Conservation (phyloP, 176 grass and related monocot species). For the Saccharum officinarum region DNA sequence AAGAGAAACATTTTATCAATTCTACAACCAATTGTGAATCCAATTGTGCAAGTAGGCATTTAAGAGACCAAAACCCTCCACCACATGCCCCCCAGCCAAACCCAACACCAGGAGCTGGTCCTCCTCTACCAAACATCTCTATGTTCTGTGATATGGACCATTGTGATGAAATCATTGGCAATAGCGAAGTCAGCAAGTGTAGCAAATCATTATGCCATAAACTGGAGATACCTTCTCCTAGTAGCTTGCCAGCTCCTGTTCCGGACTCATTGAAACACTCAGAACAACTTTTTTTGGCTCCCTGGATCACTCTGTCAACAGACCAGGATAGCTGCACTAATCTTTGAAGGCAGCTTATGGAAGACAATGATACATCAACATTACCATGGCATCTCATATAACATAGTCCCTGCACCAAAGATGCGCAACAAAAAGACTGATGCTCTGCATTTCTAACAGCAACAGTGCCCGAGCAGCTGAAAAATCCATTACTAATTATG, state of each 20-base stretch:
- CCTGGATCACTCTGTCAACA: conserved; percentile 63
- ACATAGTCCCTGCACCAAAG: conserved; percentile 57
- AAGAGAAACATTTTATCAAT: conserved; percentile 59
- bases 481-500: conserved; percentile 73
- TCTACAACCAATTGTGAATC: conserved; percentile 76
- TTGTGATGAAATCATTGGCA: conserved; percentile 52
- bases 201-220: conserved; percentile 59
- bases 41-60: conserved; percentile 59
- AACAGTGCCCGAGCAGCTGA: conserved; percentile 34
- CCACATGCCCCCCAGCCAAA: conserved; percentile 87
- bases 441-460: conserved; percentile 32
- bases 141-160: conserved; percentile 55
- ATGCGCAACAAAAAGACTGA: conserved; percentile 28
- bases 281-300: conserved; percentile 46
- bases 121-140: conserved; percentile 91
- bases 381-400: conserved; percentile 53
- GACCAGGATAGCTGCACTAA: conserved; percentile 60
- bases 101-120: conserved; percentile 88
- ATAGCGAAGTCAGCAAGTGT: conserved; percentile 46
- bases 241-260: conserved; percentile 63
- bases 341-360: conserved; percentile 74
- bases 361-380: conserved; percentile 61
- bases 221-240: conserved; percentile 78
- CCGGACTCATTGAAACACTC: conserved; percentile 36
- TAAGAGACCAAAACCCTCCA: conserved; percentile 90